Conservation (phyloP, 768 basidiomycete genomes). For the Amanita fuliginea region DNA sequence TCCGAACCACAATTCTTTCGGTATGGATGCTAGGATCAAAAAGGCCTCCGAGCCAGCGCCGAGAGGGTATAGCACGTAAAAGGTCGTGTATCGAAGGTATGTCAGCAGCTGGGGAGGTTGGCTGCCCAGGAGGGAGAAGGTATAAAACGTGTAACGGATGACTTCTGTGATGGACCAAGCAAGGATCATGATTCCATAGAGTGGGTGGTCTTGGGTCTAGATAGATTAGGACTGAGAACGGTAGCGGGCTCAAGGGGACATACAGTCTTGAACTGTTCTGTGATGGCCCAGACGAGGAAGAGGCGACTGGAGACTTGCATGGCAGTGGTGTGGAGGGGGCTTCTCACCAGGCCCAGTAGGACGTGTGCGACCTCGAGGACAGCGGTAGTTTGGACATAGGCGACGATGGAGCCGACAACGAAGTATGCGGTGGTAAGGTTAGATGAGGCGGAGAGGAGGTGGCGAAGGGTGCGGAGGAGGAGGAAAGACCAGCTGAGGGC, state of each 20-base stretch:
- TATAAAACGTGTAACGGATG: conserved; percentile 87
- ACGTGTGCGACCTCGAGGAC: conserved; percentile 78
- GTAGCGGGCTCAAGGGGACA: conserved; percentile 13
- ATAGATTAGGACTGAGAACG: not conserved
- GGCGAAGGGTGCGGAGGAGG: conserved; percentile 42
- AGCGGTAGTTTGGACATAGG: conserved; percentile 69
- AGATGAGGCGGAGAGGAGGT: conserved; percentile 28
- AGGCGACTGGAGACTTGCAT: conserved; percentile 78
- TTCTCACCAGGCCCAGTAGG: conserved; percentile 67
- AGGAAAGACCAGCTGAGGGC: conserved; percentile 67
- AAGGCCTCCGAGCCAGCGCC: conserved; percentile 89
- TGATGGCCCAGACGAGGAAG: conserved; percentile 79
- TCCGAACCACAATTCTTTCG: conserved; percentile 32
- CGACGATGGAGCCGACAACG: not conserved
- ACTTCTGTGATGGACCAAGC: conserved; percentile 92
- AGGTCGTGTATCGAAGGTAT: conserved; percentile 83
- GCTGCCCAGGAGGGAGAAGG: conserved; percentile 45
- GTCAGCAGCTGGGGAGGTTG: conserved; percentile 36
- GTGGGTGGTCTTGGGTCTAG: conserved; percentile 59
- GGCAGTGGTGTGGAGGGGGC: conserved; percentile 60
- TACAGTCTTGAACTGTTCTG: conserved; percentile 51
- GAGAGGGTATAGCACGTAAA: conserved; percentile 87
- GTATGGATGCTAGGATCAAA: conserved; percentile 70
- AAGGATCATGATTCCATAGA: conserved; percentile 86
- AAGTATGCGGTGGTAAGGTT: not conserved